These are phyloP conservation scores for Parathielavia hyrcaniae DNA, from an alignment of 495 filamentous ascomycete species.

Conservation along the genomic window DNA sequence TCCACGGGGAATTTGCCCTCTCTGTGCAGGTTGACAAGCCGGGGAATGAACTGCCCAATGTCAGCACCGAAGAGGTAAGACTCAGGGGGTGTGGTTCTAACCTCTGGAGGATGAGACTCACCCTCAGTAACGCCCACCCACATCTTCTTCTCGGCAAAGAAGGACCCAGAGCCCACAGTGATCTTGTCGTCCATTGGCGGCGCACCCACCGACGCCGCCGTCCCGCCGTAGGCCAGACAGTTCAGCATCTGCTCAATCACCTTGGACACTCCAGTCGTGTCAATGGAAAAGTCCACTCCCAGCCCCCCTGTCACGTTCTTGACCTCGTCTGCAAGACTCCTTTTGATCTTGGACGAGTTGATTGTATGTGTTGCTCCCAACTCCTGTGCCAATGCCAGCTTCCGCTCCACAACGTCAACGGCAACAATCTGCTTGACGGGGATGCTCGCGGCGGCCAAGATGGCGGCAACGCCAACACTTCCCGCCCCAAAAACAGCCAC, in stretches of 20 bases:
- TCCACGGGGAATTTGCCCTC: conserved; percentile 39
- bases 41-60: conserved; percentile 30
- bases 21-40: conserved; percentile 34
- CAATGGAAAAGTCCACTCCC: conserved; percentile 18
- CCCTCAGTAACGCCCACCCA: conserved; percentile 24
- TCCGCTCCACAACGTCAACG: conserved; percentile 39
- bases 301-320: background rate
- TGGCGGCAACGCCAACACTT: conserved; percentile 40
- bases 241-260: conserved; percentile 19
- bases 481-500: conserved; percentile 42
- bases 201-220: conserved; percentile 14
- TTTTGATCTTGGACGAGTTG: conserved; percentile 21
- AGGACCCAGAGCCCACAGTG: background rate
- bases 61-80: background rate
- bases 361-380: conserved; percentile 43
- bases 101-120: conserved; percentile 17
- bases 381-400: conserved; percentile 37
- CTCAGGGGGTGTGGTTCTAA: background rate
- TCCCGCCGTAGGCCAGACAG: conserved; percentile 11
- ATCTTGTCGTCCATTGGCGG: conserved; percentile 6
- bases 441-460: conserved; percentile 26
- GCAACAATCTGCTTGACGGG: conserved; percentile 34
- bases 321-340: conserved; percentile 14
- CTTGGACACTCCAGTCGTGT: conserved; percentile 11
- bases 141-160: conserved; percentile 23